Evolutionary conservation across 805 yeast species (phyloP), one percentile per base, ranked within the genome.

Genomic region (Metschnikowia chrysomelidarum): DNA sequence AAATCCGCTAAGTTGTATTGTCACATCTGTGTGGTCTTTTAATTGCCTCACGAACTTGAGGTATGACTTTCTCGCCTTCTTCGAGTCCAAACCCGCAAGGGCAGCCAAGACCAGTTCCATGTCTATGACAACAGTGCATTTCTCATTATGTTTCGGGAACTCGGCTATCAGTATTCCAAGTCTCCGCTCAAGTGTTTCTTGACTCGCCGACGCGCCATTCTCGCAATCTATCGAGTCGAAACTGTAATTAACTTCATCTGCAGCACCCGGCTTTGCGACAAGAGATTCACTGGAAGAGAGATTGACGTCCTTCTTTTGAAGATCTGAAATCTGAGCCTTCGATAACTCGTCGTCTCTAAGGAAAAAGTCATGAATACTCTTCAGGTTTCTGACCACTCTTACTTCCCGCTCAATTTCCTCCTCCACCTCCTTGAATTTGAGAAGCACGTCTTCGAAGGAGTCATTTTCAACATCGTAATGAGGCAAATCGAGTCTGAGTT

Each of bases 261-360:
- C 22, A n/a, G 28, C 25, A 12, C 38, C 34, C 6, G 44, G 41
- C n/a, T n/a, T n/a, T n/a, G n/a, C n/a, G n/a, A n/a, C n/a, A 12
- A 49, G 36, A 9, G 45, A 44, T 8, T 49, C 53, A 19, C 33
- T 46, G 3, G 51, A 48, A n/a, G 25, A 23, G 5, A 38, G 40
- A 11, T 30, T 37, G 10, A 19, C 10, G 26, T 67, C 71, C 27
- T 55, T 60, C 13, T 51, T 38, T 40, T 63, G 62, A 38, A 60
- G 70, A 41, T 67, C 70, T 22, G 52, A 56, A 33, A 67, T 67
- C 40, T 67, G 72, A 21, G 57, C 71, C 21, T 46, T 49, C 1
- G 71, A 60, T 39, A 67, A 55, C 37, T 67, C 73, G 35, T 67
- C 73, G 46, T 67, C 73, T 34, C 52, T 57, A 30, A 67, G 54